Base-by-base conservation (phyloP, 2,329 filamentous ascomycete genomes). In the Neocatenulostroma microsporum region DNA sequence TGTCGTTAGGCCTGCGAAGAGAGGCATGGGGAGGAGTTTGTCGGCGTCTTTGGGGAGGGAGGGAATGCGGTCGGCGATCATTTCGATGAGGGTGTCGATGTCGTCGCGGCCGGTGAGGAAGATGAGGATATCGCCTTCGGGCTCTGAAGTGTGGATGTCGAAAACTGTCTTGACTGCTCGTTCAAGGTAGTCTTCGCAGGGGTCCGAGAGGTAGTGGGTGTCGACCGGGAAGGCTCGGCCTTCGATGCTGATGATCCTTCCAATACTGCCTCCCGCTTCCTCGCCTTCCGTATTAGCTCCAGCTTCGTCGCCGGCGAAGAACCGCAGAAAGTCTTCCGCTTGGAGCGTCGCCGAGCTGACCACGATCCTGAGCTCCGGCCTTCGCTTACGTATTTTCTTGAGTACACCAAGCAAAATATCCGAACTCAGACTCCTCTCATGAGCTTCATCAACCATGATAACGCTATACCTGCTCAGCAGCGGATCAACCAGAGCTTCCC, bases 361-460 rank as follows among this genome's bases (percentile, higher is more conserved):
- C 34, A 98, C 80, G 44, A 96, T 82, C 14, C 87, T 78, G 35
- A 96, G 63, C 40, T 95, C 88, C 6, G 82, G 74, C 28, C 91
- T 73, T 53, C 78, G 82, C 58, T 77, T 85, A 36, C 78, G 67
- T 34, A 98, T 89, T 60, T 96, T 96, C 60, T 94, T 95, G 25
- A 98, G 62, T 11, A 96, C 67, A 0, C 91, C 89, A 3, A 98
- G 73, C 6, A 96, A 69, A 10, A 98, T 76, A 55, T 98, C 91
- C 1, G 88, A 94, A 58, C 85, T 93, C 41, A 96, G 74, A 32
- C 87, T 94, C 36, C 91, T 74, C 62, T 96, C 89, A 57, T 98
- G 91, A 5, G 89, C 91, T 63, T 96, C 89, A 57, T 98, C 91
- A 6, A 98, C 83, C 86, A 98, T 95, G 51, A 98, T 85, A 28